phyloP scores from a whole-genome alignment of 2,329 filamentous ascomycete genomes.

The Capronia coronata region DNA sequence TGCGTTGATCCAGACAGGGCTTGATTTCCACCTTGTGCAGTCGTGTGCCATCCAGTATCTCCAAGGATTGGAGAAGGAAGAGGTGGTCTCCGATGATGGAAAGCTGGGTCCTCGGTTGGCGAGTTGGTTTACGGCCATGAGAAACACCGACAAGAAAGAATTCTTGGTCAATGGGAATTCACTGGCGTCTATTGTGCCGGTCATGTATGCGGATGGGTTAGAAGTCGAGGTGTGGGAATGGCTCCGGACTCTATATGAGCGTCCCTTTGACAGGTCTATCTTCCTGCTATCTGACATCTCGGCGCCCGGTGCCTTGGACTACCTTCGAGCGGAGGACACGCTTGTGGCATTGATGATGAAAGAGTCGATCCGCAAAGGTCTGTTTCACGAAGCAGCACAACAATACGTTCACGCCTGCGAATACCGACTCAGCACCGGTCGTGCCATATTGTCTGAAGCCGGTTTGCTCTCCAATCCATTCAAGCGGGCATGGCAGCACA shows the following conservation, averaged over 20 bases:
- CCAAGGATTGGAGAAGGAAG: slow-evolving; percentile 15
- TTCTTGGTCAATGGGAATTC: slow-evolving; percentile 17
- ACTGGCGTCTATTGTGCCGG: slow-evolving; percentile 11
- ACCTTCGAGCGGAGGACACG: slow-evolving; percentile 22
- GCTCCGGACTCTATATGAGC: slow-evolving; percentile 22
- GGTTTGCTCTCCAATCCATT: not conserved
- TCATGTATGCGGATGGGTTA: slow-evolving; percentile 22
- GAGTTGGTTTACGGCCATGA: slow-evolving; percentile 22
- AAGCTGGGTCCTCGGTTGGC: slow-evolving; percentile 19
- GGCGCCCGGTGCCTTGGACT: slow-evolving; percentile 5
- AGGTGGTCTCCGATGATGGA: slow-evolving; percentile 3
- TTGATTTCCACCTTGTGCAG: slow-evolving; percentile 17
- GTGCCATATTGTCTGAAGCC: slow-evolving; percentile 19
- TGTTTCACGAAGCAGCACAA: slow-evolving; percentile 21
- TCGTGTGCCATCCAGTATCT: slow-evolving; percentile 16
- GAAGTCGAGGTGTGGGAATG: slow-evolving; percentile 28
- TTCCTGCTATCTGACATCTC: slow-evolving; percentile 1
- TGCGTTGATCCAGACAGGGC: slow-evolving; percentile 13
- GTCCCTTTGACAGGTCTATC: slow-evolving; percentile 10
- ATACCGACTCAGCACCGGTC: slow-evolving; percentile 25
- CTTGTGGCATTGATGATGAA: slow-evolving; percentile 26
- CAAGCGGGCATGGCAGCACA: slow-evolving; percentile 21
- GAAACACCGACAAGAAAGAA: slow-evolving; percentile 10
- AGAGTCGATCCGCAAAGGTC: slow-evolving; percentile 12
- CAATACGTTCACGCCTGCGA: slow-evolving; percentile 23